These are phyloP conservation scores for Lanmaoa rubissima DNA, from an alignment of 768 basidiomycete species.

Conservation along the genomic window DNA sequence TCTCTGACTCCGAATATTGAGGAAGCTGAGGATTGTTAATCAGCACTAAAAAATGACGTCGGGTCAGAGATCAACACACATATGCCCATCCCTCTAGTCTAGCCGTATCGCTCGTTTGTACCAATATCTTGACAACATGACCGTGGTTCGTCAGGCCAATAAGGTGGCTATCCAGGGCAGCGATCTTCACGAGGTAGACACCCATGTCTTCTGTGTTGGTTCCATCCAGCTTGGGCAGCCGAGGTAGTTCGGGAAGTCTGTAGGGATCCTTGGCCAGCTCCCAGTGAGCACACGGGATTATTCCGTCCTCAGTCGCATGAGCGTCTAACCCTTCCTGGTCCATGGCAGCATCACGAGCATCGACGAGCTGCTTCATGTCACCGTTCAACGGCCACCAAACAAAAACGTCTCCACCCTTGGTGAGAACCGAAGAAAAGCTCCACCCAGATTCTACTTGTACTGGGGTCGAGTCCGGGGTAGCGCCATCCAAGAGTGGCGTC, in stretches of 20 bases:
- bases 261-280: constrained; percentile 52
- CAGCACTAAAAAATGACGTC: neutral
- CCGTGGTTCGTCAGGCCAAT: constrained; percentile 80
- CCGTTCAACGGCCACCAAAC: constrained; percentile 71
- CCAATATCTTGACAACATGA: constrained; percentile 66
- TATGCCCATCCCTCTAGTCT: constrained; percentile 63
- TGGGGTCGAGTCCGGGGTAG: constrained; percentile 47
- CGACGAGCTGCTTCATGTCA: constrained; percentile 37
- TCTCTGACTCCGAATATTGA: constrained; percentile 62
- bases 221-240: constrained; percentile 49
- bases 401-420: constrained; percentile 65
- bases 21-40: constrained; percentile 52
- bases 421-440: constrained; percentile 73
- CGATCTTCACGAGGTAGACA: constrained; percentile 71
- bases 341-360: constrained; percentile 43
- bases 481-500: constrained; percentile 38
- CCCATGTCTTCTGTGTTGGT: constrained; percentile 26
- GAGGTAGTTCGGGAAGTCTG: constrained; percentile 57
- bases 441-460: constrained; percentile 78
- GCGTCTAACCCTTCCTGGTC: constrained; percentile 38
- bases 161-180: constrained; percentile 68
- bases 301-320: constrained; percentile 33
- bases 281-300: constrained; percentile 65
- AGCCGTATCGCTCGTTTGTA: constrained; percentile 40
- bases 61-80: constrained; percentile 42